Base-by-base conservation (phyloP, 805 yeast genomes). In the Metahyphopichia silvanorum region DNA sequence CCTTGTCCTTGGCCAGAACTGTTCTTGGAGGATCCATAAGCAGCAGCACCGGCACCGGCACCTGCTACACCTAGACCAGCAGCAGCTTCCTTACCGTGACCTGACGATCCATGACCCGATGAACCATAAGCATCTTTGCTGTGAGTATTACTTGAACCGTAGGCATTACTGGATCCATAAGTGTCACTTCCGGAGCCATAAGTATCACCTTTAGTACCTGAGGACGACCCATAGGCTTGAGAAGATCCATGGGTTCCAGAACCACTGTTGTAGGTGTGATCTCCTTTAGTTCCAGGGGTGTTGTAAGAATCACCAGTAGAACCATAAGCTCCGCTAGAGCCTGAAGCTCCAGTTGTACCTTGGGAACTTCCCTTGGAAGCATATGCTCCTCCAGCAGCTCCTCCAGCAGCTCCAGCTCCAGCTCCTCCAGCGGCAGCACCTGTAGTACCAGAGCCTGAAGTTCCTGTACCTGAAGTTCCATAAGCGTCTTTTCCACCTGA, bases 91-190 rank as follows among this genome's bases (percentile, higher is more conserved):
- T 34, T 39, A 17, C 47, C 43, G n/a, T 12, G 40, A n/a, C n/a
- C 25, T 4, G 30, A 27, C 8, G 30, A 30, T 6, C 37, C 40
- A 14, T 33, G 17, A 16, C 43, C 44, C 13, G 46, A 25, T 12
- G 49, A 31, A 17, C 49, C 52, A 30, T 40, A 35, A 13, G 47
- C 34, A 38, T 40, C 42, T 26, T 35, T 31, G 13, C 44, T 34
- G 14, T 14, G 33, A 26, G 22, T 44, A 23, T 24, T 31, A 16
- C 32, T 27, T 2, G 33, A 21, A 18, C 43, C 43, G 15, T 37
- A 23, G 15, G 43, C 32, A 29, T 38, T 41, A 21, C 28, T 31
- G 15, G 42, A 21, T 21, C 23, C 33, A 22, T 37, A 35, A 11
- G 46, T 35, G 12, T 34, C 38, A 25, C 18, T 27, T 11, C 33